Percentiles rank a stretch among this genome's conserved stretches.
Evolutionary conservation across 805 yeast species (phyloP).

Genomic region (Metschnikowia vanudenii): DNA sequence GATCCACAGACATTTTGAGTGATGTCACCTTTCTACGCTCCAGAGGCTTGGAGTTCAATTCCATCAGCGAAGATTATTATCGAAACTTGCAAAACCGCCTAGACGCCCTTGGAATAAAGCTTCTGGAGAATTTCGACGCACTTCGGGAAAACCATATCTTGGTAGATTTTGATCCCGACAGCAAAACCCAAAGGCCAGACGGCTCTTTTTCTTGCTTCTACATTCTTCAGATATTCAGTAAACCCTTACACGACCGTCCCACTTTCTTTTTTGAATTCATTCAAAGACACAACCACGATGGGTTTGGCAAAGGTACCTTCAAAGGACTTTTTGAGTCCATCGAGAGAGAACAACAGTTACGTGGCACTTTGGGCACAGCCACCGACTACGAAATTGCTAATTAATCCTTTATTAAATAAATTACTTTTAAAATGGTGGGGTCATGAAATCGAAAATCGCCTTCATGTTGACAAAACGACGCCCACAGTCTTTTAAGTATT

Average conservation of each 20-base stretch:
- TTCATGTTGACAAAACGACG: conserved; percentile 87
- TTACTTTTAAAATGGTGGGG: background rate
- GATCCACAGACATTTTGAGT: conserved; percentile 57
- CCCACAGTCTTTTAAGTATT: conserved; percentile 78
- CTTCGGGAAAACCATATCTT: conserved; percentile 57
- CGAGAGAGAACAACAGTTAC: conserved; percentile 67
- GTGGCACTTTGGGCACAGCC: conserved; percentile 56
- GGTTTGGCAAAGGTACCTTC: conserved; percentile 89
- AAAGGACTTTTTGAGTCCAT: conserved; percentile 77
- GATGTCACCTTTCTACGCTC: conserved; percentile 52
- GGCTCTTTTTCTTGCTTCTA: conserved; percentile 49
- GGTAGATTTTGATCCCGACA: conserved; percentile 69
- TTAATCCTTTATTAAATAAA: background rate
- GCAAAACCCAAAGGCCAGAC: conserved; percentile 21
- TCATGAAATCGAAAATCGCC: conserved; percentile 64
- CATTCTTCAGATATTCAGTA: conserved; percentile 74
- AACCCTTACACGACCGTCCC: conserved; percentile 75
- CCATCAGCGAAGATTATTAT: conserved; percentile 60
- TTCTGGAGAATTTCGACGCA: conserved; percentile 52
- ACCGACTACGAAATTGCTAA: conserved; percentile 5
- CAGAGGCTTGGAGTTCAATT: conserved; percentile 72
- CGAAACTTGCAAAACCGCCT: conserved; percentile 46
- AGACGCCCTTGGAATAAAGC: conserved; percentile 38
- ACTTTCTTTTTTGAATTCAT: conserved; percentile 80
- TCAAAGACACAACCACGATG: conserved; percentile 75